Evolutionary conservation across 192 early-diverging fungal species (phyloP).

Genomic region (Coemansia sp.): DNA sequence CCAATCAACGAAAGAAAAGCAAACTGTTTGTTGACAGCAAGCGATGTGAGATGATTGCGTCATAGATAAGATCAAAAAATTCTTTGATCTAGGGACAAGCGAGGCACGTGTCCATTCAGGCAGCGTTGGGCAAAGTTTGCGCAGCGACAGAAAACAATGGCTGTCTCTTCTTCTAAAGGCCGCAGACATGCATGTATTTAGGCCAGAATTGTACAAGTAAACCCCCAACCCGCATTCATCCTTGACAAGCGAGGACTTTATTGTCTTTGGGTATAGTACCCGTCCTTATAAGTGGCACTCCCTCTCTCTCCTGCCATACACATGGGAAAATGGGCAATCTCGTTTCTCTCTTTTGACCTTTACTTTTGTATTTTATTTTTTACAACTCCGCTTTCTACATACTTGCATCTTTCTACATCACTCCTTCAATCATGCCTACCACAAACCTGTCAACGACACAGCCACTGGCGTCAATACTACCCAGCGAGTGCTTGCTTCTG

Average conservation of each 20-base stretch:
- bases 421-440: not conserved
- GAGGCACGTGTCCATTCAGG: not conserved
- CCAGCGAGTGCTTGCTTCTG: slow-evolving; percentile 33
- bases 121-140: not conserved
- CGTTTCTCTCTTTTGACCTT: slow-evolving; percentile 3
- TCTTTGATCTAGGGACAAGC: not conserved
- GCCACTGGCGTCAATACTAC: slow-evolving; percentile 14
- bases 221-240: not conserved
- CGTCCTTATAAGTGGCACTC: not conserved
- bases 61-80: not conserved
- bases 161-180: not conserved
- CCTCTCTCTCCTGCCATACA: not conserved
- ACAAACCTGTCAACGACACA: not conserved
- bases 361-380: not conserved
- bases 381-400: not conserved
- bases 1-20: not conserved
- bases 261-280: slow-evolving; percentile 5
- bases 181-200: not conserved
- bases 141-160: not conserved
- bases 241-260: not conserved
- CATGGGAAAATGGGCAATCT: not conserved
- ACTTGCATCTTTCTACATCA: slow-evolving; percentile 6
- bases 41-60: not conserved
- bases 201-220: not conserved
- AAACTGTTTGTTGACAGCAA: not conserved